Conservation (phyloP, 1,284 basidiomycete species). For the Testicularia cyperi region DNA sequence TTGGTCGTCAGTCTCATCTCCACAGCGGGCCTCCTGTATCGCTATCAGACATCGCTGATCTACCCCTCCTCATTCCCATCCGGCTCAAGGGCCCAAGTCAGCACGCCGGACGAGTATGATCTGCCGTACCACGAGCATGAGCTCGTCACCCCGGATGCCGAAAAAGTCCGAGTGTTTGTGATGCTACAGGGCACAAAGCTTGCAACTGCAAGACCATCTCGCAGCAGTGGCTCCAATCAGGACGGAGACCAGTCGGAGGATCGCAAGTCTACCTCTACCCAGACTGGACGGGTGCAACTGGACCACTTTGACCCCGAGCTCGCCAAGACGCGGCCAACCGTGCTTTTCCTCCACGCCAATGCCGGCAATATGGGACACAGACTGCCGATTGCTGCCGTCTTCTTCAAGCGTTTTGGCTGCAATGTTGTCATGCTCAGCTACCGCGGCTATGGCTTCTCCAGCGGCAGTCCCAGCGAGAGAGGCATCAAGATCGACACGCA, state of each 20-base stretch:
- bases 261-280: slow-evolving; percentile 19
- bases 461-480: slow-evolving; percentile 78
- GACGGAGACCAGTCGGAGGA: slow-evolving; percentile 8
- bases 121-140: slow-evolving; percentile 49
- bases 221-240: too few relatives aligned
- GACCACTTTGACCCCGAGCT: slow-evolving; percentile 19
- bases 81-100: slow-evolving; percentile 48
- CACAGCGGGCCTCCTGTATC: slow-evolving; percentile 53
- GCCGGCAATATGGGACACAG: slow-evolving; percentile 68
- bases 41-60: slow-evolving; percentile 56
- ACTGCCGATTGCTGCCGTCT: slow-evolving; percentile 82
- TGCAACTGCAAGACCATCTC: background rate
- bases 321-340: slow-evolving; percentile 39
- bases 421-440: slow-evolving; percentile 88
- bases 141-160: slow-evolving; percentile 52
- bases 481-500: slow-evolving; percentile 75
- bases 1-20: slow-evolving; percentile 44
- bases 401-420: slow-evolving; percentile 78
- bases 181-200: slow-evolving; percentile 46
- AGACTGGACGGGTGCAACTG: slow-evolving; percentile 6
- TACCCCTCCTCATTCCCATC: slow-evolving; percentile 54
- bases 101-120: slow-evolving; percentile 51
- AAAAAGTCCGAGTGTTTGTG: slow-evolving; percentile 46
- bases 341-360: slow-evolving; percentile 57
- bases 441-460: slow-evolving; percentile 82